Evolutionary conservation across 805 yeast genomes (phyloP).

Genomic region (Komagataella kurtzmanii): DNA sequence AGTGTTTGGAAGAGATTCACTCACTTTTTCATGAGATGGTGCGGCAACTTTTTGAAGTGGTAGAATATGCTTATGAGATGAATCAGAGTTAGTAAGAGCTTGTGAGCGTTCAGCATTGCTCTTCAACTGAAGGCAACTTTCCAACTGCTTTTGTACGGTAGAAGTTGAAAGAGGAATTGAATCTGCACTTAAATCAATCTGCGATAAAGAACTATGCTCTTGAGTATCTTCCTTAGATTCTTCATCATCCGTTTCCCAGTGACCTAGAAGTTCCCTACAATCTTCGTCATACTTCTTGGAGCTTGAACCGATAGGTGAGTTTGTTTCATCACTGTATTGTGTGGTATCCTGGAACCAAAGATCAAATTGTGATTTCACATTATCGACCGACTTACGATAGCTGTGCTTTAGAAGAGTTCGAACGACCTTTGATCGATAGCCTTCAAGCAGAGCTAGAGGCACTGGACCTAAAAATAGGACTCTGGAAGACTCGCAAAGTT

Average conservation of each 20-base stretch:
- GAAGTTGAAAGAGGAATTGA: neutral
- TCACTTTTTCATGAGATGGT: neutral
- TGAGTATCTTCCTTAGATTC: neutral
- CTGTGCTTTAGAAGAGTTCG: neutral
- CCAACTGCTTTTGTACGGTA: neutral
- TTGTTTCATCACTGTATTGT: neutral
- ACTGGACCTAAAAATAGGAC: constrained; percentile 41
- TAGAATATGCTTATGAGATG: neutral
- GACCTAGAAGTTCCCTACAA: neutral
- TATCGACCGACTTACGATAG: neutral
- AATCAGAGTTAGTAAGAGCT: neutral
- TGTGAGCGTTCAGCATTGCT: neutral
- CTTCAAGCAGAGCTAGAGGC: constrained; percentile 19
- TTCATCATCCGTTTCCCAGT: neutral
- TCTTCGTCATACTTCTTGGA: neutral
- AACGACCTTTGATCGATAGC: neutral
- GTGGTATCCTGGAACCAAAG: neutral
- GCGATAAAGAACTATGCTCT: neutral
- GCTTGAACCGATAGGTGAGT: neutral
- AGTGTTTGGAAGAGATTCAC: neutral
- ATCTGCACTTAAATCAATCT: neutral
- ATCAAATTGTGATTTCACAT: neutral
- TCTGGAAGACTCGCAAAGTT: constrained; percentile 33
- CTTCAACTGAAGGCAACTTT: neutral
- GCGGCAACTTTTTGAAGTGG: too few relatives aligned